phyloP scores from a whole-genome alignment of 768 basidiomycete species.

The Russula brevipes region DNA sequence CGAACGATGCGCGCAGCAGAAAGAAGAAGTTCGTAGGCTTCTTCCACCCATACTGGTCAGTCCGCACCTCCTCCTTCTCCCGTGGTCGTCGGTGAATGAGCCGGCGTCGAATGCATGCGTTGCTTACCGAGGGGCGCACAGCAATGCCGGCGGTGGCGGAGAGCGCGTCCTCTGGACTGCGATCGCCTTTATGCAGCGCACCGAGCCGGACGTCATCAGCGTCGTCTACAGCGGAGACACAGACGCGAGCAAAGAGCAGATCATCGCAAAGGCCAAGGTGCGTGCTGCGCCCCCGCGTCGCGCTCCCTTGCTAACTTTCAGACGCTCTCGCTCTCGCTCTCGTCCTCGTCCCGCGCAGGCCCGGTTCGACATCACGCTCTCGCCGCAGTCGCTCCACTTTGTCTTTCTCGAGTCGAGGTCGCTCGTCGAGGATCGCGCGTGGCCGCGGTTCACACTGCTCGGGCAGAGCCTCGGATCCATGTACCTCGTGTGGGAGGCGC shows the following conservation, averaged over 20 bases:
- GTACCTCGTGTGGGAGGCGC: conserved; percentile 76
- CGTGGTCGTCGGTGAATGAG: too few species aligned
- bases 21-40: conserved; percentile 59
- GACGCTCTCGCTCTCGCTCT: not conserved
- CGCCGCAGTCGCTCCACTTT: conserved; percentile 65
- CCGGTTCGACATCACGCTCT: conserved; percentile 73
- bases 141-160: conserved; percentile 96
- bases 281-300: not conserved
- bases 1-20: not conserved
- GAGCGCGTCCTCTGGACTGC: conserved; percentile 96
- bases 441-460: conserved; percentile 87
- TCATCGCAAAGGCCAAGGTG: conserved; percentile 79
- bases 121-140: conserved; percentile 27
- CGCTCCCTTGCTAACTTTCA: too few species aligned
- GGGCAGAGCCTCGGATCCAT: conserved; percentile 91
- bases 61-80: not conserved
- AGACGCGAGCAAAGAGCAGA: conserved; percentile 72
- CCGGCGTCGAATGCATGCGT: too few species aligned
- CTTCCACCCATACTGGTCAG: conserved; percentile 96
- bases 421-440: conserved; percentile 74
- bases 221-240: conserved; percentile 89
- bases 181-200: conserved; percentile 66
- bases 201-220: conserved; percentile 57
- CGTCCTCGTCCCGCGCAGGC: conserved; percentile 32
- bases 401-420: conserved; percentile 68